Base-by-base conservation (phyloP, 2,329 filamentous ascomycete genomes). In the Paradendryphiella salina region DNA sequence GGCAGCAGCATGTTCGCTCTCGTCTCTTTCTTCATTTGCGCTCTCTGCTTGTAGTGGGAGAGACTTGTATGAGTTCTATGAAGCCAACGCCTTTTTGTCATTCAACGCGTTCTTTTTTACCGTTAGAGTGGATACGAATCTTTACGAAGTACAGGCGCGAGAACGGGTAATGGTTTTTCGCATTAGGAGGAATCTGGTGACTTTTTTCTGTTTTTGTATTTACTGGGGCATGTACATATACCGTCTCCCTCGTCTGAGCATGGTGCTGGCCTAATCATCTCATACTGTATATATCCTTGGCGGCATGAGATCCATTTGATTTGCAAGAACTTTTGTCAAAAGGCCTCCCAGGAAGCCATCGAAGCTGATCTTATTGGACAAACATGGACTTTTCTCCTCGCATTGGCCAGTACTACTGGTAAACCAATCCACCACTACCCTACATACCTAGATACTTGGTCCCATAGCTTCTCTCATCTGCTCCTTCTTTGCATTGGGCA, bases 391-490 rank as follows among this genome's bases (percentile, higher is more conserved):
- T 6, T 10, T 26, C 10, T 26, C 23, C 23, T 26, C 23, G 23
- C 8, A 26, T 9, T 9, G 23, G 23, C 23, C 23, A 5, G 23
- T 10, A 26, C 7, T 23, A 7, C 23, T 9, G 23, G 3, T 9
- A 13, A 2, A 5, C n/a, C 17, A 7, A 15, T 17, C 9, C 32
- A 32, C 3, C 8, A 33, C n/a, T 3, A 14, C 3, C n/a, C n/a
- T n/a, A n/a, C 11, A 3, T 18, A 2, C 6, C 52, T 48, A 65
- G 3, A 65, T 59, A 26, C 36, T 63, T 39, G 52, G 9, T 1
- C 61, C 63, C 14, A 62, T 42, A 5, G 55, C 56, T 28, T 63
- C 60, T 45, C 41, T 64, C 46, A 62, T 57, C 35, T 38, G 44
- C 38, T 50, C 43, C 17, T 54, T 50, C 18, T 42, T 57, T 10